Base-by-base conservation (phyloP, 257 asterid genomes). In the Handroanthus guayacan region DNA sequence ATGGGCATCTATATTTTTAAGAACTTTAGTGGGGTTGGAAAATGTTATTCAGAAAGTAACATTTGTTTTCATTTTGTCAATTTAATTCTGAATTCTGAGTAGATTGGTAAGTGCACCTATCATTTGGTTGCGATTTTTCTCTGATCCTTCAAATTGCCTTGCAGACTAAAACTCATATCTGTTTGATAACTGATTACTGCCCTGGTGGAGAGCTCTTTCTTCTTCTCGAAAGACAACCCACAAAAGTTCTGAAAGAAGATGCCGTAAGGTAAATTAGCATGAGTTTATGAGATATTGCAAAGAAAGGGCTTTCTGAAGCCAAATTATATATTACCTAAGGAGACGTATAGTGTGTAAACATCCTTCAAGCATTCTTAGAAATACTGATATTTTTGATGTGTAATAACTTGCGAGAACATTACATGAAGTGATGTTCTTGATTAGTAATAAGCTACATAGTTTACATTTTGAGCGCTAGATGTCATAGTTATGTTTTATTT, bases 141-240 rank as follows among this genome's bases (percentile, higher is more conserved):
- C 50, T 11, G 51, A 76, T 58, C 68, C 39, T 36, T 77, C 18
- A 45, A 62, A 67, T 38, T 66, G 54, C 34, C 79, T 71, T 85
- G 82, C 96, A 94, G 99, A 95, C 99, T 36, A 90, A 89, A 69
- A 91, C 97, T 66, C 99, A 95, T 82, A 83, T 95, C 69, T 92
- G 98, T 82, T 83, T 92, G 81, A 90, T 95, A 73, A 95, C 97
- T 20, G 99, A 93, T 82, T 93, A 91, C 82, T 93, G 84, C 87
- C 89, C 96, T 47, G 98, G 98, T 25, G 98, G 98, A 50, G 98
- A 93, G 87, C 95, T 93, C 82, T 93, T 93, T 87, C 83, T 88
- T 81, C 91, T 93, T 78, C 87, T 93, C 57, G 98, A 93, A 48
- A 88, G 87, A 82, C 98, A 93, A 82, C 96, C 96, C 11, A 83